Evolutionary conservation across 2,329 filamentous ascomycete species (phyloP), one percentile per base, ranked within the genome.

Genomic region (Neopestalotiopsis rosae): DNA sequence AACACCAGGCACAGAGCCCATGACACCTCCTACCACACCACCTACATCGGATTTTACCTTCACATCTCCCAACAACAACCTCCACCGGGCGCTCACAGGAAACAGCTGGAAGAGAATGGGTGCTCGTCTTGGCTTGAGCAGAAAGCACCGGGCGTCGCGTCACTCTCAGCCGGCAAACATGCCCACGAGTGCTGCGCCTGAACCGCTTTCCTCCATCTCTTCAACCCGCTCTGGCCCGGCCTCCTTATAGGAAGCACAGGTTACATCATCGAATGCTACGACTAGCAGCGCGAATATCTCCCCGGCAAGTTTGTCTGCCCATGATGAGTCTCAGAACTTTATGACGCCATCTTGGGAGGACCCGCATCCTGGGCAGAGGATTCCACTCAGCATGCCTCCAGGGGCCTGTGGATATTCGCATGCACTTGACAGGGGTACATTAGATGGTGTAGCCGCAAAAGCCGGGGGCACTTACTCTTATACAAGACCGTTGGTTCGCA

Each of bases 21-120:
- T 94, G 84, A 94, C 92, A 3, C 92, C 92, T 0, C 92, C 92
- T 1, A 93, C 88, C 2, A 93, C 90, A 3, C 91, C 92, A 42
- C 91, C 92, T 0, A 88, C 86, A 1, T 86, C 88, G 0, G 87
- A 90, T 70, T 89, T 85, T 81, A 78, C 80, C 3, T 86, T 88
- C 71, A 81, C 81, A 70, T 79, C 84, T 1, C 87, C 87, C 5
- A 86, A 87, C 0, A 85, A 83, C n/a, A 82, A 84, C 14, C 79
- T 89, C 28, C 86, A 88, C 63, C 83, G 86, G 68, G 86, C 87
- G 14, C 82, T 88, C 64, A 84, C 84, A 45, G 85, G 85, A 72
- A 89, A 86, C 68, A 85, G 89, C 64, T 91, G 89, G 89, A 91
- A 90, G 79, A 90, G 89, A 75, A 86, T 91, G 75, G 85, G 89